Evolutionary conservation across 2,329 filamentous ascomycete genomes (phyloP), one percentile per base, ranked within the genome.

Genomic region (Fusarium abutilonis): DNA sequence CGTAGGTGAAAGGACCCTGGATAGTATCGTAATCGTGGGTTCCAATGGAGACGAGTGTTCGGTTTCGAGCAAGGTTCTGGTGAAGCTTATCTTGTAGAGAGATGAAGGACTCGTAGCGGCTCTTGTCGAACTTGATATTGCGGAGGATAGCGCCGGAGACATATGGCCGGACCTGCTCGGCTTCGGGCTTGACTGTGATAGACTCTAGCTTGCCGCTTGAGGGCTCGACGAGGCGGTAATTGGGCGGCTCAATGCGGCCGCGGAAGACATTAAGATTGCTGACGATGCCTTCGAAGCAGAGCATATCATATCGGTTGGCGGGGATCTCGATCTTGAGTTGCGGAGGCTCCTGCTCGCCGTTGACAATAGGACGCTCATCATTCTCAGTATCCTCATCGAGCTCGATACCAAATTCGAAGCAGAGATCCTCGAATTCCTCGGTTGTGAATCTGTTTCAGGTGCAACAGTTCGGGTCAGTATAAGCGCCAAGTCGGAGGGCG

Each of bases 301-400:
- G 87, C 89, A 98, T 93, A 73, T 98, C 88, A 79, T 88, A 93
- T 80, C 92, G 88, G 79, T 98, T 98, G 73, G 95, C 94, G 63
- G 93, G 93, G 72, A 98, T 96, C 78, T 98, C 94, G 74, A 99
- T 98, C 84, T 97, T 97, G 73, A 98, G 86, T 79, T 98, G 92
- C 53, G 95, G 89, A 47, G 92, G 87, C 79, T 96, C 92, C 78
- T 96, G 90, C 69, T 89, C 86, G 75, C 90, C 90, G 79, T 92
- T 84, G 71, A 91, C 84, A 56, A 90, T 80, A 29, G 91, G 90
- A 42, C 91, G 83, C 66, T 92, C 87, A 55, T 86, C 83, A 71
- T 91, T 83, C 68, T 92, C 89, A 45, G 91, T 95, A 77, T 99
- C 95, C 81, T 98, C 94, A 80, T 99, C 95, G 69, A 99, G 86